Base-by-base conservation (phyloP, 2,329 filamentous ascomycete species). In the Monosporascus sp. region DNA sequence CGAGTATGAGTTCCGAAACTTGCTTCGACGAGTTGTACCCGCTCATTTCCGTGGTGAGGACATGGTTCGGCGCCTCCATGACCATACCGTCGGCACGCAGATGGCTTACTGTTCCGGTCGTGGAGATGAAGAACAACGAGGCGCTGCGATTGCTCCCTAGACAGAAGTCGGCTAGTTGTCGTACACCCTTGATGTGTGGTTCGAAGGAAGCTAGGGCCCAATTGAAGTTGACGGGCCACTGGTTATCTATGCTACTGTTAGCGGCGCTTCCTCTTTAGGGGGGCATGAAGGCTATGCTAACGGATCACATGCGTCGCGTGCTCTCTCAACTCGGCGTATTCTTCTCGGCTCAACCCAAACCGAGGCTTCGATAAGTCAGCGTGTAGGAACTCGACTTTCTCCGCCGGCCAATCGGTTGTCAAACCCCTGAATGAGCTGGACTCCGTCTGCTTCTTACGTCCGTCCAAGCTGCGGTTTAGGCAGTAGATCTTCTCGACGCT, bases 221-320 rank as follows among this genome's bases (percentile, higher is more conserved):
- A 50, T 65, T 72, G 36, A 62, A 66, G 54, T 67, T 72, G 62
- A 74, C 73, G 0, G 70, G 70, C 72, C 72, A 74, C 1, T 71
- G 71, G 51, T 71, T 72, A 55, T 74, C 52, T 54, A 14, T 2
- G 31, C 11, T 44, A 20, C 17, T 27, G 41, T 53, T 49, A 53
- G 49, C 27, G 37, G 15, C 18, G 18, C 15, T 35, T 22, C n/a
- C 2, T 24, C 8, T 11, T 38, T 22, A 9, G 20, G 24, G 25
- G 27, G n/a, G 15, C 15, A 15, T 14, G 17, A 7, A 15, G 15
- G 7, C 22, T 25, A 11, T 14, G 37, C 52, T 51, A 49, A 54
- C 52, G 52, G 27, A 54, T 54, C 20, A 54, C 43, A 35, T 54
- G 52, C 14, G 52, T 54, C 14, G 50, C 31, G 3, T 45, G 46